These are phyloP conservation scores for Scutellaria baicalensis DNA, from an alignment of 257 asterid species.

Conservation along the genomic window DNA sequence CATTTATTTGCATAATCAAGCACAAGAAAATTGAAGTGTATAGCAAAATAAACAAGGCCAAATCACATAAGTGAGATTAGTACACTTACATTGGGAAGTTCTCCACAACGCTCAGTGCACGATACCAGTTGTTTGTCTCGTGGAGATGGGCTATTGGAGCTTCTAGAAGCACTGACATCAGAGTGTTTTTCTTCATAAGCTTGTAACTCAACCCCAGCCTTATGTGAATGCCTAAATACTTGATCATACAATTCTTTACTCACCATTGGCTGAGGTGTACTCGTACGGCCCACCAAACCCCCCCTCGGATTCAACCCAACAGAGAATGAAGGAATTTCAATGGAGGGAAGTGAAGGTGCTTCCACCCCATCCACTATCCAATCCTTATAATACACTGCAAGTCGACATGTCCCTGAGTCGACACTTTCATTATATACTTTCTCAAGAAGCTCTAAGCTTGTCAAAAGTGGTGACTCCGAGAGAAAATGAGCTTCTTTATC, in stretches of 20 bases:
- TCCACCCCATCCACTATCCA: slow-evolving; percentile 67
- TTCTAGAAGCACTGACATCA: slow-evolving; percentile 32
- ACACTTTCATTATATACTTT: slow-evolving; percentile 41
- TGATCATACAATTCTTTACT: slow-evolving; percentile 60
- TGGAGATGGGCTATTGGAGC: slow-evolving; percentile 35
- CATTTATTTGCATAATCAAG: not conserved
- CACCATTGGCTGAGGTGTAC: slow-evolving; percentile 54
- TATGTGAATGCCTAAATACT: slow-evolving; percentile 41
- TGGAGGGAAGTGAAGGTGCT: slow-evolving; percentile 47
- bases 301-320: slow-evolving; percentile 13
- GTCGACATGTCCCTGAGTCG: slow-evolving; percentile 53
- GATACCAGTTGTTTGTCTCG: slow-evolving; percentile 41
- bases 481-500: slow-evolving; percentile 31
- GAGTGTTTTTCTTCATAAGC: slow-evolving; percentile 27
- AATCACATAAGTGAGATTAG: not conserved
- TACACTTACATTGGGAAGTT: slow-evolving; percentile 39
- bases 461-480: slow-evolving; percentile 21
- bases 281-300: slow-evolving; percentile 28
- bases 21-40: not conserved
- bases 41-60: no score
- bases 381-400: slow-evolving; percentile 68
- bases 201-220: slow-evolving; percentile 19
- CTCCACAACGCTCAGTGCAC: slow-evolving; percentile 20
- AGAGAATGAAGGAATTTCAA: slow-evolving; percentile 41
- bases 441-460: slow-evolving; percentile 36